Evolutionary conservation across 2,329 filamentous ascomycete genomes (phyloP), one percentile per base, ranked within the genome.

Genomic region (Aspergillus udagawae): DNA sequence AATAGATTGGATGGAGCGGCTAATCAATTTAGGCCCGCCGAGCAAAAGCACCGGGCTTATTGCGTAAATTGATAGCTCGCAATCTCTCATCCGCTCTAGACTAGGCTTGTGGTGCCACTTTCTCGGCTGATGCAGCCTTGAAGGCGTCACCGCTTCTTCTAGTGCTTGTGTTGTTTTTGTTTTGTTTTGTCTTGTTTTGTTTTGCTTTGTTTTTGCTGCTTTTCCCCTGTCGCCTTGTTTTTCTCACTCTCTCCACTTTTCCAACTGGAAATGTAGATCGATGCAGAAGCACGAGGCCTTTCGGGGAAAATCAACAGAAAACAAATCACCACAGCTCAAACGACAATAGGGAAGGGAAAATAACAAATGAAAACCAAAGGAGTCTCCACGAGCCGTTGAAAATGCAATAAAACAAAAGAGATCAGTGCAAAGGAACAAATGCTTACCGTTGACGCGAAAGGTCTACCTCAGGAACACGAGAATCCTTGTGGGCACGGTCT

Each of bases 381-480:
- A 42, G 60, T 57, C 54, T 58, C 51, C 47, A 53, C 62, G 25
- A 23, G 54, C 28, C 57, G 25, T 35, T 38, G 54, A 60, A 54
- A 17, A 14, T 48, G 59, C 54, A 64, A 65, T 56, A 58, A 54
- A 59, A 56, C 42, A 42, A 29, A 12, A 29, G 10, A 50, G 49
- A 49, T 35, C 0, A 35, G 53, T 55, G 61, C 60, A 60, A 41
- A 60, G 10, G 56, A 61, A 58, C 61, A 51, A 52, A 52, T 25
- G 73, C 79, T 71, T 75, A 83, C 81, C 76, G 76, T 70, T 83
- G 77, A 68, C 80, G 74, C 54, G 75, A 71, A 57, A 81, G 73
- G 55, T 82, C 78, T 68, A 82, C 76, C 69, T 83, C 77, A 55
- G 77, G 73, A 64, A 76, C 74, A 55, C 72, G 73, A 54, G 53